Conservation (phyloP, 2,329 filamentous ascomycete species). For the Tolypocladium endophyticum region DNA sequence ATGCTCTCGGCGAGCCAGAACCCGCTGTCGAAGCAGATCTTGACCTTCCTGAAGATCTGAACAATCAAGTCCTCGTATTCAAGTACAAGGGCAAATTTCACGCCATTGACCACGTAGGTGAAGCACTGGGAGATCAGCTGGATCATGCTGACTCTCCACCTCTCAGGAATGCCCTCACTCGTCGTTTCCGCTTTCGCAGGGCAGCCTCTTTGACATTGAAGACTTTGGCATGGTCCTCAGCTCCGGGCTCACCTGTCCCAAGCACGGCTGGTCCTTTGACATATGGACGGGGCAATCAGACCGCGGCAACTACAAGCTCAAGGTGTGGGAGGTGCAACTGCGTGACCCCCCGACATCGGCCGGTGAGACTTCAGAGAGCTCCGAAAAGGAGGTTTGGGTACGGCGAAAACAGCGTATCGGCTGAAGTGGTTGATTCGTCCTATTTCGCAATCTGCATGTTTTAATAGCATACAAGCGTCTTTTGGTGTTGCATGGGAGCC, state of each 20-base stretch:
- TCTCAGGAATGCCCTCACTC: constrained; percentile 55
- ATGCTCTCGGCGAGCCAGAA: constrained; percentile 24
- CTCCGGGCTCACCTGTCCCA: constrained; percentile 54
- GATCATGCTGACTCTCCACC: constrained; percentile 1
- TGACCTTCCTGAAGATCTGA: constrained; percentile 25
- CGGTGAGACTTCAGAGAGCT: neutral
- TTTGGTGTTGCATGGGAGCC: neutral
- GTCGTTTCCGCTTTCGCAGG: constrained; percentile 53
- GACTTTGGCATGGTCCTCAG: constrained; percentile 57
- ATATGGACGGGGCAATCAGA: constrained; percentile 52
- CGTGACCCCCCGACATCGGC: constrained; percentile 15
- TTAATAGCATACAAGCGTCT: neutral
- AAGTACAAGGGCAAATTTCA: constrained; percentile 53
- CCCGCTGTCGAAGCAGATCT: constrained; percentile 23
- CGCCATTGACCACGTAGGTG: constrained; percentile 55
- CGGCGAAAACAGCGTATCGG: constrained; percentile 29
- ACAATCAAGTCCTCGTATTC: constrained; percentile 56
- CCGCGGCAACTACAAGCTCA: constrained; percentile 49
- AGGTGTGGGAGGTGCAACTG: constrained; percentile 53
- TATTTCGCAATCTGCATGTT: neutral
- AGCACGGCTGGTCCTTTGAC: constrained; percentile 64
- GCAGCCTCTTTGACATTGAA: constrained; percentile 58
- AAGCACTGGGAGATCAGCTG: neutral
- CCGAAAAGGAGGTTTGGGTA: constrained; percentile 30
- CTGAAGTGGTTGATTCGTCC: neutral